Evolutionary conservation across 2,329 filamentous ascomycete species (phyloP), one percentile per base, ranked within the genome.

Genomic region (Microdochium trichocladiopsis): DNA sequence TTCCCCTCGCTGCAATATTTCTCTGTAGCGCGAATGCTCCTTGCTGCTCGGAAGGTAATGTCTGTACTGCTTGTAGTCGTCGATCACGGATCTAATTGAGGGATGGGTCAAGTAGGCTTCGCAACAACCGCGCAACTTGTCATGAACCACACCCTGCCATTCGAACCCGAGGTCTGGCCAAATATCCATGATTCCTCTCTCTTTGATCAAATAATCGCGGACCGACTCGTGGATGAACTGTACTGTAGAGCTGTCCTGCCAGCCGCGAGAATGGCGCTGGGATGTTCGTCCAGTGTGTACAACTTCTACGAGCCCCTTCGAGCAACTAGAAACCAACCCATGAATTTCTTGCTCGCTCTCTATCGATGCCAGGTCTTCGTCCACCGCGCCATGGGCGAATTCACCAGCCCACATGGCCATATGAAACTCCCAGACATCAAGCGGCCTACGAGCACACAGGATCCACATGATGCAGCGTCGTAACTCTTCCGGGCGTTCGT

Each of bases 281-380:
- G n/a, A n/a, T n/a, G n/a, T n/a, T n/a, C n/a, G n/a, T n/a, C n/a
- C 62, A 2, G 59, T 58, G 21, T 8, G 22, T 6, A 69, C 72
- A 3, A 67, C 57, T 57, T 73, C 71, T 0, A 66, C 68, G 24
- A 76, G 61, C 1, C 74, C 72, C 56, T 80, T 82, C 0, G 78
- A 82, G 22, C 65, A 73, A 0, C 61, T 53, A 3, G 53, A 37
- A 0, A 58, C 53, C 0, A 54, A 31, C 3, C 57, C 52, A 24
- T 69, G 58, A 51, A 58, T 63, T 24, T 63, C 56, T 1, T 54
- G 53, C 11, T 66, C 53, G n/a, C n/a, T n/a, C n/a, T n/a, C n/a
- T n/a, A 22, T 48, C 9, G 23, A 16, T 12, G 22, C 18, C 12
- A 4, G 41, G 41, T 23, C 18, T 12, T 21, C 12, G 41, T 45